Base-by-base conservation (phyloP, 495 filamentous ascomycete genomes). In the Lasiosphaeria ovina region DNA sequence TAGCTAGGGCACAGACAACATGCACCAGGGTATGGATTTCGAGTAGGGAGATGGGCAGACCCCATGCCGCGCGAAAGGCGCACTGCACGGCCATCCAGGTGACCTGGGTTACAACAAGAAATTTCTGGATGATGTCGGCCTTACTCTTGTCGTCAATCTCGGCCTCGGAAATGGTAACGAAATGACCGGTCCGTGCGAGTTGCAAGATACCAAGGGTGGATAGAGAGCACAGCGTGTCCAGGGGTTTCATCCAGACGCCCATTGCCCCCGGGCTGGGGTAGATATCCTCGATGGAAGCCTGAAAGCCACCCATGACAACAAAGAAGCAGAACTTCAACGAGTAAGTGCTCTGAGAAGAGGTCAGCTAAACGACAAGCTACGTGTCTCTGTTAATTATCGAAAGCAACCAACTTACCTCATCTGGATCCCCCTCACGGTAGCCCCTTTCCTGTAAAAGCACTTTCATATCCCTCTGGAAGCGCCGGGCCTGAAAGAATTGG, bases 11-110 rank as follows among this genome's bases (percentile, higher is more conserved):
- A 51, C 73, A 76, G 4, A 71, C 3, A 14, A 76, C 72, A 58
- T 78, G 74, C 0, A 69, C 68, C 44, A 76, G 60, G 4, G 68
- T 74, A 59, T 76, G 72, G 4, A 77, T 33, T 47, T 79, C 75
- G 0, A 79, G 60, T 2, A 78, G 52, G 4, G 69, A 60, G 4
- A 71, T 51, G 0, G 70, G 74, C 3, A 75, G 67, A 0, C 55
- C 51, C 45, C 32, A 44, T 3, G 36, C 64, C 16, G 50, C 54
- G 35, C 62, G 51, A 6, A 62, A 67, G 40, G 71, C 55, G 62
- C 57, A 57, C 33, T 74, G 67, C 3, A 73, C 33, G 3, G 70
- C 48, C 54, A 78, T 62, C 69, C 69, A 79, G 0, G 45, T 32
- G 16, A 70, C 70, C 54, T 78, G 73, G 33, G 72, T 54, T 32